These are phyloP conservation scores for Russula brevipes DNA, from an alignment of 768 basidiomycete genomes.

Conservation along the genomic window DNA sequence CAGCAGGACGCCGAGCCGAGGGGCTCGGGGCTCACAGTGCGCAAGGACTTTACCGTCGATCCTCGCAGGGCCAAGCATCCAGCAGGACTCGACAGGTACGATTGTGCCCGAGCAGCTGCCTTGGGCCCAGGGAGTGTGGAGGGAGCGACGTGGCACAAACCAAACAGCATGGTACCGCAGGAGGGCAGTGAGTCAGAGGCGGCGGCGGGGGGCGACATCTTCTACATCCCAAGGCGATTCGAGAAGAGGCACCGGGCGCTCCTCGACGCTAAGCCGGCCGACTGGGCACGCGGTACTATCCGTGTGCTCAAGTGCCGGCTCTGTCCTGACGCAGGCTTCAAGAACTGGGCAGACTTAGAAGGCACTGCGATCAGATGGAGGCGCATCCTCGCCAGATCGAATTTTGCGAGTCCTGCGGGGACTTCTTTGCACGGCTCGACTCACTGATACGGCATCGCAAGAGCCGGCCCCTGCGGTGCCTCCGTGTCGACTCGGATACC, in stretches of 20 bases:
- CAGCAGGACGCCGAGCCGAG: not conserved
- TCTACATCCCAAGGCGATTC: not conserved
- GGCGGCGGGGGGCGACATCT: not conserved
- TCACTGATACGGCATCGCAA: not conserved
- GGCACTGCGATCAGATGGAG: not conserved
- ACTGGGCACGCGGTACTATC: not conserved
- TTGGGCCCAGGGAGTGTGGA: not conserved
- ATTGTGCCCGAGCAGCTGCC: not conserved
- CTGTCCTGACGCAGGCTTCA: not conserved
- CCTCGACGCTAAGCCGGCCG: not conserved
- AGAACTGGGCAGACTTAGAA: not conserved
- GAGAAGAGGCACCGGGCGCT: not conserved
- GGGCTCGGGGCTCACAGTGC: not conserved
- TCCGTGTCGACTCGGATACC: not conserved
- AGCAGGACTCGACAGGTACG: not conserved
- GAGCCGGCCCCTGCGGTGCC: not conserved
- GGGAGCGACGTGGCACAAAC: not conserved
- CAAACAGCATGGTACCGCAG: not conserved
- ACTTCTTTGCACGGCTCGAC: not conserved
- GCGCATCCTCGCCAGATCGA: not conserved
- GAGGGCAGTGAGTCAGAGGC: not conserved
- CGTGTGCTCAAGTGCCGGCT: not conserved
- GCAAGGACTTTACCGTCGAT: not conserved
- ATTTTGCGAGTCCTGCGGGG: not conserved
- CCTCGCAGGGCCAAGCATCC: not conserved